These are phyloP conservation scores for Mangifera indica DNA, from an alignment of 345 rosid genomes.

Conservation along the genomic window DNA sequence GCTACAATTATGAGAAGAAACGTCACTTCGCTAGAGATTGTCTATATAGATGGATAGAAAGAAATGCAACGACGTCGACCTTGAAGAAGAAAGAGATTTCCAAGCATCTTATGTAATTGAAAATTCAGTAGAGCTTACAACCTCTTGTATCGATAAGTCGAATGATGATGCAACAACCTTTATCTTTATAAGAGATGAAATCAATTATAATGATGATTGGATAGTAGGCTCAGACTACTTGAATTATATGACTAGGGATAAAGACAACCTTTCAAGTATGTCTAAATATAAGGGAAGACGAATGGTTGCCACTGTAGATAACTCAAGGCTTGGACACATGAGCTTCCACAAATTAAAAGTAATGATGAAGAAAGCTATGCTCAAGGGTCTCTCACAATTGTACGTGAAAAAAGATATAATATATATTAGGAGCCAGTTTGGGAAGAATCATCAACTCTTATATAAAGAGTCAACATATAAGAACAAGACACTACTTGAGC, in stretches of 20 bases:
- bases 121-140: neutral
- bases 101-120: neutral
- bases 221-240: neutral
- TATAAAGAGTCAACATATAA: neutral
- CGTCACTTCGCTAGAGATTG: neutral
- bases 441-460: too few species aligned
- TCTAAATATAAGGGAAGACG: neutral
- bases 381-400: neutral
- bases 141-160: too few species aligned
- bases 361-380: too few species aligned
- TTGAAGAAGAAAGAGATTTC: neutral
- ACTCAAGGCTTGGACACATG: neutral
- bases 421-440: too few species aligned
- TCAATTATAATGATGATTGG: neutral
- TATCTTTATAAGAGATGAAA: neutral
- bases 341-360: too few species aligned
- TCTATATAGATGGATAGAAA: neutral
- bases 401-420: neutral
- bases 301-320: neutral
- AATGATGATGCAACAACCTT: neutral
- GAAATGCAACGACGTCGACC: neutral
- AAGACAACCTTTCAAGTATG: neutral
- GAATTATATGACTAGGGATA: neutral
- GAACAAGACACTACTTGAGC: neutral
- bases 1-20: neutral